Conservation (phyloP, 2,329 filamentous ascomycete genomes). For the Ploettnerulaceae sp. region DNA sequence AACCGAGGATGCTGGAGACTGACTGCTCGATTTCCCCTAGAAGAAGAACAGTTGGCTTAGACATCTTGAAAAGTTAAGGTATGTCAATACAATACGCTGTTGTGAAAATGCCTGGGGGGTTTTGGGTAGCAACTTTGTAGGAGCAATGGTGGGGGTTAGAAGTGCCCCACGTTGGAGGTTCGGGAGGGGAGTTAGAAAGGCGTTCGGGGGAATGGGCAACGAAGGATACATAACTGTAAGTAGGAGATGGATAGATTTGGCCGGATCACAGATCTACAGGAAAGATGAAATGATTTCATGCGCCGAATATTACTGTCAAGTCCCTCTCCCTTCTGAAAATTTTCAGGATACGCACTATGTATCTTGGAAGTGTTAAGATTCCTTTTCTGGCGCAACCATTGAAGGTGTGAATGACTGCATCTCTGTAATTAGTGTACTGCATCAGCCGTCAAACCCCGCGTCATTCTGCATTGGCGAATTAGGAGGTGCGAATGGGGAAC, state of each 20-base stretch:
- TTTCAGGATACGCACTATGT: no score
- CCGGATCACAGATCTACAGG: no score
- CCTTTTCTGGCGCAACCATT: no score
- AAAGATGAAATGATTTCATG: no score
- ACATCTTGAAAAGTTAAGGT: conserved; percentile 30
- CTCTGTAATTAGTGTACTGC: no score
- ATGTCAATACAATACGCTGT: no score
- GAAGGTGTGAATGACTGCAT: no score
- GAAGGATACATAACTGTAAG: neutral
- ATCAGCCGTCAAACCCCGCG: conserved; percentile 19
- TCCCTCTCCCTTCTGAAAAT: no score
- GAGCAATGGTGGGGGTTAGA: conserved; percentile 23
- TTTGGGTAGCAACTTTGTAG: neutral
- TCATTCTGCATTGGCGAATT: neutral
- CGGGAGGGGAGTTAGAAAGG: conserved; percentile 14
- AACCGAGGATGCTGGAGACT: conserved; percentile 32
- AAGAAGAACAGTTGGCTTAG: conserved; percentile 55
- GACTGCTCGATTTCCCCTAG: conserved; percentile 61
- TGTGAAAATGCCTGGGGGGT: neutral
- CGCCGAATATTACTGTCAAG: no score
- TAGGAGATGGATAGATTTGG: no score
- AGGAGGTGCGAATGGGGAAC: neutral
- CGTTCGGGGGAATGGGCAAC: conserved; percentile 9
- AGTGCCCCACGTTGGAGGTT: conserved; percentile 22
- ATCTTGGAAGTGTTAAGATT: no score